Evolutionary conservation across 2,329 filamentous ascomycete genomes (phyloP), one percentile per base, ranked within the genome.

Genomic region (Parafenestella ontariensis): DNA sequence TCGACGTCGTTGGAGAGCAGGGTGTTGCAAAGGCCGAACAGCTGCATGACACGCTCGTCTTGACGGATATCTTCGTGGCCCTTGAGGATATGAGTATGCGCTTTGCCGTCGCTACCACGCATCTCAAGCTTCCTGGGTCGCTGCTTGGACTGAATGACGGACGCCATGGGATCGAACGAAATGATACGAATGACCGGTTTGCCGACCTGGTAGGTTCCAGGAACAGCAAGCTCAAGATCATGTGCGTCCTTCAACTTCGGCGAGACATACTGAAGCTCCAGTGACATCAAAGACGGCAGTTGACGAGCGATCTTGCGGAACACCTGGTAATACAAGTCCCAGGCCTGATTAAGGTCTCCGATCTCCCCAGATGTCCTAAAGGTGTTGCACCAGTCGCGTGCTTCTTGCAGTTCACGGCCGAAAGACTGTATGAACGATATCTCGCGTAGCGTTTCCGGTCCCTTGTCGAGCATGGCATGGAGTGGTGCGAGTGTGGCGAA

Each of bases 31-130:
- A 99, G 85, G 36, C 95, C 95, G 72, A 99, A 99, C 31, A 99
- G 85, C 77, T 99, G 95, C 96, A 99, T 99, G 65, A 99, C 95
- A 78, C 96, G 89, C 78, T 99, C 95, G 71, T 99, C 95, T 77
- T 99, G 95, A 55, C 95, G 89, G 62, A 99, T 97, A 81, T 99
- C 95, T 78, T 99, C 95, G 70, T 99, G 96, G n/a, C 95, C 95
- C 81, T 99, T 99, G 68, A 99, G 86, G 54, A 91, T 78, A 79
- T 96, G 98, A 45, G 91, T 89, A 74, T 97, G 97, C 3, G 87
- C 85, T 58, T 85, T 86, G 53, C 95, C 95, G 72, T 99, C 94
- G 69, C 91, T 96, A 58, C 94, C 96, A 70, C 88, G 88, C 68
- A 95, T 86, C 54, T 89, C 92, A 66, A 98, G 85, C 76, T 96